Percentiles rank a stretch among this genome's conserved stretches.
phyloP scores from a whole-genome alignment of 1,284 basidiomycete species.

The Naganishia sp. region DNA sequence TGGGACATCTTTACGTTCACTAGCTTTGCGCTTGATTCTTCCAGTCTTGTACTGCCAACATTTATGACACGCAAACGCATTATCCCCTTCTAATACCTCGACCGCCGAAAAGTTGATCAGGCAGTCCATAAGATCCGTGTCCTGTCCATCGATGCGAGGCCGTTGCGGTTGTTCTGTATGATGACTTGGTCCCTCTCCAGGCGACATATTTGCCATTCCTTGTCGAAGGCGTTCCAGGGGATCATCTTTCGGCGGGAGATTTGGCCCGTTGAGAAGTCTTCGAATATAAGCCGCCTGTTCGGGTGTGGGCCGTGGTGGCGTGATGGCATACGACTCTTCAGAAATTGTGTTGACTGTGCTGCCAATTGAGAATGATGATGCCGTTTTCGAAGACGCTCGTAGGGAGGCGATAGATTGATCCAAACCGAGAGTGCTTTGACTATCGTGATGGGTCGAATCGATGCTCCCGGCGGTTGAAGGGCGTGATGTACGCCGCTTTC shows the following conservation, averaged over 20 bases:
- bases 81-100: conserved; percentile 87
- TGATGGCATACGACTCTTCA: conserved; percentile 25
- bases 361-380: background rate
- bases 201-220: conserved; percentile 28
- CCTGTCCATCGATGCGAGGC: conserved; percentile 28
- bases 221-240: conserved; percentile 28
- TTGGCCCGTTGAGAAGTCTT: conserved; percentile 48
- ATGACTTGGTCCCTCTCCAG: conserved; percentile 4
- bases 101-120: conserved; percentile 83
- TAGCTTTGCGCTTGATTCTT: conserved; percentile 21
- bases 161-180: conserved; percentile 10
- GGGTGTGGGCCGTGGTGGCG: conserved; percentile 43
- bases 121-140: conserved; percentile 60
- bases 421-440: conserved; percentile 1
- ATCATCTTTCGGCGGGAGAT: conserved; percentile 31
- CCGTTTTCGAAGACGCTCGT: conserved; percentile 9
- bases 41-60: conserved; percentile 74
- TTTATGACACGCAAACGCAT: conserved; percentile 85
- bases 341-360: conserved; percentile 8
- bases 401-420: conserved; percentile 24
- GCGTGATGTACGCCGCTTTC: conserved; percentile 18
- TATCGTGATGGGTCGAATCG: conserved; percentile 11
- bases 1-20: background rate
- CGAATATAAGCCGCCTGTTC: conserved; percentile 55
- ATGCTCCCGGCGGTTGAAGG: conserved; percentile 26